Evolutionary conservation across 129 eudicot species (phyloP).

Genomic region (Deinandra increscens): DNA sequence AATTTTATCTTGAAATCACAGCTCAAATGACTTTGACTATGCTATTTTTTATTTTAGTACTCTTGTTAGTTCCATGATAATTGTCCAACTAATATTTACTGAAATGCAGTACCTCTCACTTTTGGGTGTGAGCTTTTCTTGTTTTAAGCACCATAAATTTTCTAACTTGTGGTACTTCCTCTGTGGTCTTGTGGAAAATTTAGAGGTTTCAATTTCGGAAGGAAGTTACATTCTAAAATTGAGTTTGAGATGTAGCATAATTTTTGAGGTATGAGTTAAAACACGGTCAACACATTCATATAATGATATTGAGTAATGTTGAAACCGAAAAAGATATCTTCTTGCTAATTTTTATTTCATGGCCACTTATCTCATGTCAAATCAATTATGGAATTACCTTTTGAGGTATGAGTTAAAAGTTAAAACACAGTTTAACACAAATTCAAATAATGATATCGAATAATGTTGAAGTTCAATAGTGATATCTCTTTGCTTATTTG

Average conservation of each 20-base stretch:
- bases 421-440: too few species aligned
- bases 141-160: not conserved
- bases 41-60: not conserved
- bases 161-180: not conserved
- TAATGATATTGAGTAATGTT: not conserved
- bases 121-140: not conserved
- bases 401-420: too few species aligned
- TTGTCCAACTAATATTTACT: not conserved
- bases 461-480: too few species aligned
- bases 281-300: not conserved
- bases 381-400: too few species aligned
- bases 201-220: not conserved
- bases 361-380: too few species aligned
- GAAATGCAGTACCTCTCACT: not conserved
- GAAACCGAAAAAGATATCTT: too few species aligned
- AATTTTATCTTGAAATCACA: not conserved
- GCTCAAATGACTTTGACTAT: not conserved
- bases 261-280: not conserved
- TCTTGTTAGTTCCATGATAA: not conserved
- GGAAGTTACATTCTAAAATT: not conserved
- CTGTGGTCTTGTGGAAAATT: not conserved
- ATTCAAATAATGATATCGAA: too few species aligned
- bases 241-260: not conserved
- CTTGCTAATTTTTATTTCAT: too few species aligned
- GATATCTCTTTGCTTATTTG: too few species aligned